A percentile compares a stretch with the other conserved stretches of the same genome.
phyloP scores from a whole-genome alignment of 192 early-diverging fungal species.

The Backusella mclennaniae region DNA sequence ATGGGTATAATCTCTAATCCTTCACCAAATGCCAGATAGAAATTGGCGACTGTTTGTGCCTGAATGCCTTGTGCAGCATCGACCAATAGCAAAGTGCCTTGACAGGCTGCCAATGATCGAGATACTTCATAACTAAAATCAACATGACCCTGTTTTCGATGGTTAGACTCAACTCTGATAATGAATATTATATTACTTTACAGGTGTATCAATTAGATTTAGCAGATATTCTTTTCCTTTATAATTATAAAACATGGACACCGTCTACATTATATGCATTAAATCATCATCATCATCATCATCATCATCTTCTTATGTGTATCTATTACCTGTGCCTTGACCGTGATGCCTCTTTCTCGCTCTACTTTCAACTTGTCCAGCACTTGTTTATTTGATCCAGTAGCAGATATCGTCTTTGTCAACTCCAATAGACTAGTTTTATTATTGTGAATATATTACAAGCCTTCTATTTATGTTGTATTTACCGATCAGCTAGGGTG shows the following conservation, averaged over 20 bases:
- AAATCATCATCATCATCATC: not conserved
- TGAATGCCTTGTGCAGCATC: constrained; percentile 96
- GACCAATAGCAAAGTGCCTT: constrained; percentile 89
- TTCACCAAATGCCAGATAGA: constrained; percentile 89
- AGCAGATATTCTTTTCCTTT: constrained; percentile 81
- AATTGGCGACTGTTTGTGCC: constrained; percentile 98
- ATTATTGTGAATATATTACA: not conserved
- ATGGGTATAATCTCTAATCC: constrained; percentile 86
- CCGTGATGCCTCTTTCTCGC: constrained; percentile 93
- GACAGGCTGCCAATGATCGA: constrained; percentile 89
- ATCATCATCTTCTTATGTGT: too few relatives aligned
- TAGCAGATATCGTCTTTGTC: constrained; percentile 79
- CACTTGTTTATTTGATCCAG: constrained; percentile 80
- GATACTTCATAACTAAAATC: constrained; percentile 98
- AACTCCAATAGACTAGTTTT: constrained; percentile 75
- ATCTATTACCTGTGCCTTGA: constrained; percentile 84
- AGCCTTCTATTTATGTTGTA: not conserved
- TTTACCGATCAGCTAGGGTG: constrained; percentile 83
- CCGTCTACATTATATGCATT: constrained; percentile 50
- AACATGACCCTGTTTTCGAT: constrained; percentile 62
- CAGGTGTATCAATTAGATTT: constrained; percentile 96
- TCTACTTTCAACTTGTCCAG: constrained; percentile 97
- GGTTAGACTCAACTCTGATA: not conserved
- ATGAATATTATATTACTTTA: constrained; percentile 21
- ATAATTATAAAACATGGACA: constrained; percentile 91